Evolutionary conservation across 1,139 yeast species (phyloP).

Genomic region (Hansenula sp.): DNA sequence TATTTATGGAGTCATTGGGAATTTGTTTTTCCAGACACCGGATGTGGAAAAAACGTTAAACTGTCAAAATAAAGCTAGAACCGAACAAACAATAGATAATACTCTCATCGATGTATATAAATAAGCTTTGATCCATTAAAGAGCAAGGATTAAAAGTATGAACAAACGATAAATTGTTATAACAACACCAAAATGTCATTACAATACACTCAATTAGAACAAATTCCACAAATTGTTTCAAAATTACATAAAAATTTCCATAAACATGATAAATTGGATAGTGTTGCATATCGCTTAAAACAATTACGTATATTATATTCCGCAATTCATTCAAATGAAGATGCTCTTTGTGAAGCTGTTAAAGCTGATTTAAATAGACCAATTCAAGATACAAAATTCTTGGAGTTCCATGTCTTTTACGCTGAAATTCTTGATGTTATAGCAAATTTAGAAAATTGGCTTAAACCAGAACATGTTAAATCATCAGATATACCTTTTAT

Average conservation of each 20-base stretch:
- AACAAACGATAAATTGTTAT: too few species aligned
- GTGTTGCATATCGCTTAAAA: slow-evolving; percentile 45
- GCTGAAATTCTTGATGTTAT: slow-evolving; percentile 60
- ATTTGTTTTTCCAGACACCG: too few species aligned
- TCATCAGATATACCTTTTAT: slow-evolving; percentile 29
- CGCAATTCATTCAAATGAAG: slow-evolving; percentile 57
- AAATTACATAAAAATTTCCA: slow-evolving; percentile 40
- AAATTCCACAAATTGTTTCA: slow-evolving; percentile 45
- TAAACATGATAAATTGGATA: slow-evolving; percentile 43
- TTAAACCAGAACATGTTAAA: slow-evolving; percentile 52
- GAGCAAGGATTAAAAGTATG: too few species aligned
- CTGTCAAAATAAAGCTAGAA: too few species aligned
- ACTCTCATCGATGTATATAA: too few species aligned
- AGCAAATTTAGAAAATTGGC: slow-evolving; percentile 57
- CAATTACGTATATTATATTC: slow-evolving; percentile 68
- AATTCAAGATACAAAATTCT: slow-evolving; percentile 51
- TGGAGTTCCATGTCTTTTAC: slow-evolving; percentile 51
- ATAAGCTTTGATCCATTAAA: too few species aligned
- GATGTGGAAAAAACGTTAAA: too few species aligned
- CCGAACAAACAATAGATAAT: too few species aligned
- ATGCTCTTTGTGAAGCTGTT: slow-evolving; percentile 54
- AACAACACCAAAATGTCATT: not conserved
- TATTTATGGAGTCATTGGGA: too few species aligned
- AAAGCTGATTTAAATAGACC: slow-evolving; percentile 63
- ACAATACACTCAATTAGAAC: slow-evolving; percentile 42